Evolutionary conservation across 2,329 filamentous ascomycete species (phyloP).

Genomic region (Alternaria sp.): DNA sequence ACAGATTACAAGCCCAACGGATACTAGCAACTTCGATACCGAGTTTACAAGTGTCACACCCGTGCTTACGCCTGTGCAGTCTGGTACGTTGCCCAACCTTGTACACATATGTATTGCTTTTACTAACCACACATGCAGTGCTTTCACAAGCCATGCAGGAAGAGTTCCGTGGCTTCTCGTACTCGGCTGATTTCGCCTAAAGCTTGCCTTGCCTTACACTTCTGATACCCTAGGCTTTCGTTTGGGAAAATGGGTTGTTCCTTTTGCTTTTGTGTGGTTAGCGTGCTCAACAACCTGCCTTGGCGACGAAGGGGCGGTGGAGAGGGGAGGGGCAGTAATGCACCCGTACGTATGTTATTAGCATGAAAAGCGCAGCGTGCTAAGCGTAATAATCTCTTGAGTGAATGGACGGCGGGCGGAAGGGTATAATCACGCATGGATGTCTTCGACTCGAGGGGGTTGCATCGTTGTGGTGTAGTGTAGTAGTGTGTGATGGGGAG

Average conservation of each 20-base stretch:
- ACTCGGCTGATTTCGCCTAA: slow-evolving; percentile 84
- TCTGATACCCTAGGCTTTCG: slow-evolving; percentile 18
- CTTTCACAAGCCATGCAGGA: slow-evolving; percentile 99
- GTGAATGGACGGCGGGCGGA: background rate
- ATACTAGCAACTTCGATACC: slow-evolving; percentile 99
- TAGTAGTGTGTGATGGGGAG: background rate
- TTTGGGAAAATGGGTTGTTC: slow-evolving; percentile 11
- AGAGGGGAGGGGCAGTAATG: background rate
- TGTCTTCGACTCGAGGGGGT: background rate
- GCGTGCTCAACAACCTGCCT: background rate
- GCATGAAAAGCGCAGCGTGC: slow-evolving; percentile 5
- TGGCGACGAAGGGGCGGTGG: slow-evolving; percentile 2
- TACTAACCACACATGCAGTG: slow-evolving; percentile 61
- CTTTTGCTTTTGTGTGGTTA: slow-evolving; percentile 10
- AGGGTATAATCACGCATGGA: slow-evolving; percentile 1
- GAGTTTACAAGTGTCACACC: slow-evolving; percentile 99
- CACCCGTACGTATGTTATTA: background rate
- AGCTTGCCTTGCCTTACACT: slow-evolving; percentile 12
- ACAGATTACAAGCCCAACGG: slow-evolving; percentile 86
- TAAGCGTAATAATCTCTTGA: slow-evolving; percentile 1
- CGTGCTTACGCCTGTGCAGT: slow-evolving; percentile 95
- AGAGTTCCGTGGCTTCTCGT: slow-evolving; percentile 98
- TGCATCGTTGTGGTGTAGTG: background rate
- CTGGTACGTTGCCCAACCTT: slow-evolving; percentile 68
- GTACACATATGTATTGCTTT: background rate